Percentiles rank a stretch among this genome's conserved stretches.
These are phyloP conservation scores for Cryphonectria japonica DNA, from an alignment of 2,329 filamentous ascomycete species.

Conservation along the genomic window DNA sequence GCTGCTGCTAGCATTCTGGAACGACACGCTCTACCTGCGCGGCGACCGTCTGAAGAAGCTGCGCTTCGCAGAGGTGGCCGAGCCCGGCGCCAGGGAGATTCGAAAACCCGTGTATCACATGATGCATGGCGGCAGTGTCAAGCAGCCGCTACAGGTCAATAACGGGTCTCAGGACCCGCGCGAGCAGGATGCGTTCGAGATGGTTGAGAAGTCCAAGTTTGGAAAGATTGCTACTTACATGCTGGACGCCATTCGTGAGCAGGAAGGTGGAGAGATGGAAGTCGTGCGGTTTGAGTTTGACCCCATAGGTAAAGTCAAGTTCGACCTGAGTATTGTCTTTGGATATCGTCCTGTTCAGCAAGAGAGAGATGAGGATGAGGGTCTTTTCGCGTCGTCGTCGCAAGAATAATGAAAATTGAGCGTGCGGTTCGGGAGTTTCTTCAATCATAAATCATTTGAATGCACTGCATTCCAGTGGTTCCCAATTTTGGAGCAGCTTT, in stretches of 20 bases:
- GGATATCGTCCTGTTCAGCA: background rate
- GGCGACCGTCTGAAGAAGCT: background rate
- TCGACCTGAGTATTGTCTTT: background rate
- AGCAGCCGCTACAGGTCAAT: background rate
- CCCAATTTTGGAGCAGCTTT: background rate
- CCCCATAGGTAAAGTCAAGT: background rate
- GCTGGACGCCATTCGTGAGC: background rate
- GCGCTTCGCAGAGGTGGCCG: background rate
- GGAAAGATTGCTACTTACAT: background rate
- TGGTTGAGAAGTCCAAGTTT: background rate
- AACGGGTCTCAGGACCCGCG: background rate
- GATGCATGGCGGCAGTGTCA: background rate
- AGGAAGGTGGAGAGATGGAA: background rate
- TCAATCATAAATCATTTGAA: background rate
- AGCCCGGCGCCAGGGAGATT: background rate
- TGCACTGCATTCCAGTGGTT: background rate
- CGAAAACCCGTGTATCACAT: background rate
- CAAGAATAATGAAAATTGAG: background rate
- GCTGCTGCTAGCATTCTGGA: background rate
- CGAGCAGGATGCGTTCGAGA: background rate
- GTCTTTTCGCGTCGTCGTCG: background rate
- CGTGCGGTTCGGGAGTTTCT: background rate
- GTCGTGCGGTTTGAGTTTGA: background rate
- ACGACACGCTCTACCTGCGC: background rate
- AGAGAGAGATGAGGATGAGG: background rate